These are phyloP conservation scores for Avena atlantica DNA, from an alignment of 176 grass and related monocot species.

Conservation along the genomic window DNA sequence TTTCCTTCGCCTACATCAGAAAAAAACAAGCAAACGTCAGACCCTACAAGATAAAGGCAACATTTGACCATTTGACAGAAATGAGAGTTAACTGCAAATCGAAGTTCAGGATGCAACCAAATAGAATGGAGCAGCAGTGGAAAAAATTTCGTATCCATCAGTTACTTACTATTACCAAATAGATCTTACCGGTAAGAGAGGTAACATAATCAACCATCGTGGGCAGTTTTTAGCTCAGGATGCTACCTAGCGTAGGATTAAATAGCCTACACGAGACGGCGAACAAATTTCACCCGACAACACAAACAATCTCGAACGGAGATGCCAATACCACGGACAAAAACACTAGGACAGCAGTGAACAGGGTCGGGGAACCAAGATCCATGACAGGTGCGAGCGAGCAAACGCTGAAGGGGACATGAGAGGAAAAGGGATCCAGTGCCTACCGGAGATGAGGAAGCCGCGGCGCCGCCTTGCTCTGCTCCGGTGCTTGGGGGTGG, in stretches of 20 bases:
- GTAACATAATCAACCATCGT: neutral
- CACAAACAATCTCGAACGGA: neutral
- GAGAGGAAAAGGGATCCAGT: neutral
- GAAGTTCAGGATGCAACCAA: neutral
- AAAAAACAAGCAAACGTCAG: neutral
- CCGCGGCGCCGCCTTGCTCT: constrained; percentile 30
- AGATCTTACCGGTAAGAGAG: neutral
- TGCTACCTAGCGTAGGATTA: neutral
- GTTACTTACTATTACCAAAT: neutral
- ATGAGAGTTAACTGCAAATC: neutral
- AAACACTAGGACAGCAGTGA: neutral
- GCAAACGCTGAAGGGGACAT: neutral
- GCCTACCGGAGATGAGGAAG: constrained; percentile 44
- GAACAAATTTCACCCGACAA: neutral
- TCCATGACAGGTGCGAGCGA: neutral
- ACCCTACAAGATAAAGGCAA: neutral
- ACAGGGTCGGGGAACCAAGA: neutral
- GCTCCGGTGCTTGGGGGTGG: constrained; percentile 8
- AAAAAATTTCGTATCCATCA: neutral
- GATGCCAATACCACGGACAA: too few relatives aligned
- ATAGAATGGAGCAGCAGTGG: neutral
- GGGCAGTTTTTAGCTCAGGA: neutral
- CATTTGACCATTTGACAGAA: neutral
- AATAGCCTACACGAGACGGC: neutral
- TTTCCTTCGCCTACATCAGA: constrained; percentile 32